Evolutionary conservation across 768 basidiomycete species (phyloP).

Genomic region (Serpula lacrymans): DNA sequence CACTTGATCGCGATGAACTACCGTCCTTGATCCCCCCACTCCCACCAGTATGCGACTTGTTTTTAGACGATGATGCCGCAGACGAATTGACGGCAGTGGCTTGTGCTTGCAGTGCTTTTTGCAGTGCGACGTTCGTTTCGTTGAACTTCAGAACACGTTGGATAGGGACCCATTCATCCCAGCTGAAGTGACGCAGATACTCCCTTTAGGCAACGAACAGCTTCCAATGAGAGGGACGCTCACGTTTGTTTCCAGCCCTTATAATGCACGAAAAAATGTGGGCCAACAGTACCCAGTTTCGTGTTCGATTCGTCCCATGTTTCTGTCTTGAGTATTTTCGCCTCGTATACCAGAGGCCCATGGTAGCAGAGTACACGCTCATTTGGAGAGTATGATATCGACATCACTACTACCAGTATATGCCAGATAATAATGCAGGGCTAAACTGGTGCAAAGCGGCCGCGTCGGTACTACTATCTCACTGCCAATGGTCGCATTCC

Average conservation of each 20-base stretch:
- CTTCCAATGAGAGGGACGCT: constrained; percentile 17
- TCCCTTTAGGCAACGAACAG: constrained; percentile 1
- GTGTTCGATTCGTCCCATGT: constrained; percentile 63
- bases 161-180: constrained; percentile 96
- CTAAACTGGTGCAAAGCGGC: no score
- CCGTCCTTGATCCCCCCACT: constrained; percentile 21
- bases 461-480: no score
- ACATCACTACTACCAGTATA: no score
- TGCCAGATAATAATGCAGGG: no score
- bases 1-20: constrained; percentile 23
- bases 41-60: constrained; percentile 10
- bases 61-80: constrained; percentile 26
- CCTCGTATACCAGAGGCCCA: constrained; percentile 93
- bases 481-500: no score
- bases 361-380: constrained; percentile 94
- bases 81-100: constrained; percentile 40
- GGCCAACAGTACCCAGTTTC: constrained; percentile 58
- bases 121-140: constrained; percentile 73
- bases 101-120: constrained; percentile 60
- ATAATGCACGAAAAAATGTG: constrained; percentile 95
- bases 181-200: constrained; percentile 43
- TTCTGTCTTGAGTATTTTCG: constrained; percentile 77
- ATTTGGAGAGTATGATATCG: constrained; percentile 45
- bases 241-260: constrained; percentile 99
- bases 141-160: constrained; percentile 79